Evolutionary conservation across 2,329 filamentous ascomycete genomes (phyloP), one percentile per base, ranked within the genome.

Genomic region (Penicillium frequentans): DNA sequence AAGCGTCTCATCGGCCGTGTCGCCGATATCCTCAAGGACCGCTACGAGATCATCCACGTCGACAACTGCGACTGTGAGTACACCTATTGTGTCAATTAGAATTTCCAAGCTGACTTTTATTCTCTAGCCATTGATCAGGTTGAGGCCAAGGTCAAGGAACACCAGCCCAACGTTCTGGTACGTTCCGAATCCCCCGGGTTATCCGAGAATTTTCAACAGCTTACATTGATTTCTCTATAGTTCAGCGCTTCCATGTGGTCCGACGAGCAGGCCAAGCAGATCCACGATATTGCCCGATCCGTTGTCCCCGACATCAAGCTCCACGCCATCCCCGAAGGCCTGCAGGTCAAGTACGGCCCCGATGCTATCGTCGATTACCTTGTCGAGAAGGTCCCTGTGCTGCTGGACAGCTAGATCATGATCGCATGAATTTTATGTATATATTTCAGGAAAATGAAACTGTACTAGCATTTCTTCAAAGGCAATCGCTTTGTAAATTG

Each of bases 211-310:
- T 37, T 42, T 33, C 39, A 13, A 33, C 13, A 42, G 31, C 61
- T 66, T 45, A 64, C 49, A 53, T 9, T 29, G n/a, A 24, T n/a
- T 6, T n/a, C 5, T 2, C 47, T 52, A 54, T 57, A 86, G 82
- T 87, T 86, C 74, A 84, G 81, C 51, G 86, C 86, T 3, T 87
- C 81, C 3, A 84, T 84, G 82, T 84, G 82, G 82, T 77, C 79
- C 31, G 70, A 68, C 3, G 73, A 77, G 43, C 64, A 78, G 65
- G 72, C 74, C 14, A 61, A 65, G 10, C 62, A 70, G 39, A 77
- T 78, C 46, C 73, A 75, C 43, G 59, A 67, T 8, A 77, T 72
- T 21, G 76, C 73, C 21, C 66, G 68, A 19, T 70, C 68, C 23
- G 69, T 74, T 57, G 70, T 67, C 23, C 75, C 75, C 6, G 64